These are phyloP conservation scores for Salix viminalis DNA, from an alignment of 345 rosid species.

Conservation along the genomic window DNA sequence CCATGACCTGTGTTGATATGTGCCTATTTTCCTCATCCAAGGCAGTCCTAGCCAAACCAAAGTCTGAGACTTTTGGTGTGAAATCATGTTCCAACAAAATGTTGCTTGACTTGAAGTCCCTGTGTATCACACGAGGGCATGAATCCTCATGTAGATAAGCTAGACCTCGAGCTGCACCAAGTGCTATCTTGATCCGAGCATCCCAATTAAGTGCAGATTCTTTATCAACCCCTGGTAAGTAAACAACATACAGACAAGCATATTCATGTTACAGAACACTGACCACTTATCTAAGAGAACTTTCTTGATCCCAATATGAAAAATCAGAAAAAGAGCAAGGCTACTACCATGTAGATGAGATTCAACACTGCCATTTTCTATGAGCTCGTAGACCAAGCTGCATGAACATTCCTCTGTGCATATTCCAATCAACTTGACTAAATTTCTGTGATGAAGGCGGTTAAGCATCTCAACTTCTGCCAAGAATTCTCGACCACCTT, in stretches of 20 bases:
- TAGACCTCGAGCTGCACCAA: constrained; percentile 93
- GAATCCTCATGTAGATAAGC: constrained; percentile 98
- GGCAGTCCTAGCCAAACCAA: constrained; percentile 92
- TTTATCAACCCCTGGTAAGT: constrained; percentile 60
- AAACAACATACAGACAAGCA: background rate
- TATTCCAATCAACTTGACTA: constrained; percentile 89
- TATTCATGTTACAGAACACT: constrained; percentile 4
- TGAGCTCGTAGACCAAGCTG: constrained; percentile 86
- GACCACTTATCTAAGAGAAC: background rate
- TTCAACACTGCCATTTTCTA: constrained; percentile 95
- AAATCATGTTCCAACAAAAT: constrained; percentile 87
- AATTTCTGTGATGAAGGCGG: constrained; percentile 91
- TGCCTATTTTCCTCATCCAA: constrained; percentile 82
- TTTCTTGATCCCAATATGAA: background rate
- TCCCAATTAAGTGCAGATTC: constrained; percentile 78
- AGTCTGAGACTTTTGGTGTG: constrained; percentile 91
- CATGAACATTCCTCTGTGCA: constrained; percentile 80
- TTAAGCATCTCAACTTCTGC: constrained; percentile 99
- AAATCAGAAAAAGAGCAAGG: constrained; percentile 1
- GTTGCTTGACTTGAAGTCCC: constrained; percentile 97
- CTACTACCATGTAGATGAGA: constrained; percentile 85
- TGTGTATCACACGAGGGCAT: constrained; percentile 87
- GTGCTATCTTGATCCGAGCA: constrained; percentile 85
- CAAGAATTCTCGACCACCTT: constrained; percentile 85
- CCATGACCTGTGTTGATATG: constrained; percentile 97